Conservation (phyloP, 108 stramenopile species). For the Schizochytrium sp. region DNA sequence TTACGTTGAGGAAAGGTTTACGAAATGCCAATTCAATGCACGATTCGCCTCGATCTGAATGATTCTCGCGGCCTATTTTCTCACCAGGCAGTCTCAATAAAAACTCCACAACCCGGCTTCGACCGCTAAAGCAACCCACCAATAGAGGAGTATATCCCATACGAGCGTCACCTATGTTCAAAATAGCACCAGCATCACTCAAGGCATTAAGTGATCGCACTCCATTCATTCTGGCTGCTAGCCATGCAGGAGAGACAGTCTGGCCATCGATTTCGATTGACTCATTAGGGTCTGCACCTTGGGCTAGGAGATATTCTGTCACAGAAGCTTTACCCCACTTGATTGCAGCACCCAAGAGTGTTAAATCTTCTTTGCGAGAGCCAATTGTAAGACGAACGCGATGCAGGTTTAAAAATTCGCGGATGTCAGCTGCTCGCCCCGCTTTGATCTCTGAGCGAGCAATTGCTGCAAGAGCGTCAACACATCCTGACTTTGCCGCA, state of each 20-base stretch:
- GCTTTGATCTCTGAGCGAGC: background rate
- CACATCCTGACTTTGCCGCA: background rate
- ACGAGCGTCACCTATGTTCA: background rate
- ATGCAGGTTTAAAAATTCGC: background rate
- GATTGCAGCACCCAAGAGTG: slow-evolving; percentile 20
- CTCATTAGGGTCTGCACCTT: slow-evolving; percentile 30
- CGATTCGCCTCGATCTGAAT: background rate
- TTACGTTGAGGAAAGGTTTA: background rate
- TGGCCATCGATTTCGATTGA: background rate
- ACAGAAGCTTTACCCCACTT: background rate
- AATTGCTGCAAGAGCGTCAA: background rate
- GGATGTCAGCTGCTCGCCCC: background rate
- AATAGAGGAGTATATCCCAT: background rate
- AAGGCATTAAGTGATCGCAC: background rate
- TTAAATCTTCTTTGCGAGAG: background rate
- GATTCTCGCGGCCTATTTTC: background rate
- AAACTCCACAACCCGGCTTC: background rate
- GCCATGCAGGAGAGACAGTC: background rate
- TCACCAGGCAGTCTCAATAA: background rate
- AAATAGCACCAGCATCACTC: background rate
- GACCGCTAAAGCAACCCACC: background rate
- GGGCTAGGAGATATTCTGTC: background rate
- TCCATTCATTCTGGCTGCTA: slow-evolving; percentile 37
- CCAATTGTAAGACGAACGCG: background rate
- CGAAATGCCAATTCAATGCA: background rate